phyloP scores from a whole-genome alignment of 805 yeast genomes.

The Wickerhamiella domercqiae region DNA sequence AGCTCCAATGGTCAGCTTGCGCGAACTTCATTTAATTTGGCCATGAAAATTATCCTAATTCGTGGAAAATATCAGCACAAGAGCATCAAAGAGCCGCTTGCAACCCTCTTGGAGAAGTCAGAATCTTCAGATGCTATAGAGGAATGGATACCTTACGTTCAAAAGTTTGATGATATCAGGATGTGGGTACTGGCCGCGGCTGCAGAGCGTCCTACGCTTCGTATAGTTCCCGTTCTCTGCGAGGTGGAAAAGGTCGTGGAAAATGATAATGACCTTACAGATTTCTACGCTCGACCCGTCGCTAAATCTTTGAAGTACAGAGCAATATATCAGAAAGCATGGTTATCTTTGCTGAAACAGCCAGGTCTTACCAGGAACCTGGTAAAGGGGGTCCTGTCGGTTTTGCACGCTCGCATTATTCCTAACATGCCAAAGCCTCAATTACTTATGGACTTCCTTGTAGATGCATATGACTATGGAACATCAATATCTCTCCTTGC shows the following conservation, averaged over 20 bases:
- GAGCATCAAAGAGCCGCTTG: conserved; percentile 45
- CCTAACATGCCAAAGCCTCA: conserved; percentile 72
- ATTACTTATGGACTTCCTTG: conserved; percentile 79
- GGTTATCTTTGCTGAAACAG: conserved; percentile 37
- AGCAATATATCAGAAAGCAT: conserved; percentile 47
- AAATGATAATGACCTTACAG: conserved; percentile 7
- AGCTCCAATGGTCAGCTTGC: not conserved
- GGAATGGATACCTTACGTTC: conserved; percentile 8
- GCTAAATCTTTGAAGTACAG: conserved; percentile 10
- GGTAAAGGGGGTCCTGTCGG: conserved; percentile 50
- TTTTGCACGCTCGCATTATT: conserved; percentile 70
- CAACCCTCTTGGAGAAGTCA: conserved; percentile 25
- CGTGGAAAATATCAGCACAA: conserved; percentile 31
- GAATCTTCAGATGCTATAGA: conserved; percentile 23
- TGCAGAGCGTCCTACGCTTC: conserved; percentile 1
- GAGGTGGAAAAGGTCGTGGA: conserved; percentile 7
- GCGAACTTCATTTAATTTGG: conserved; percentile 34
- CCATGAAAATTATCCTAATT: conserved; percentile 34
- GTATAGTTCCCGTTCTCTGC: conserved; percentile 7
- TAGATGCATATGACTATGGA: conserved; percentile 61
- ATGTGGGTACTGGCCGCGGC: conserved; percentile 18
- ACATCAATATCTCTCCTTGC: conserved; percentile 61
- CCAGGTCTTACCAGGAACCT: conserved; percentile 34
- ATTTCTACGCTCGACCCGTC: conserved; percentile 5
- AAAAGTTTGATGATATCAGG: conserved; percentile 60